A percentile compares a stretch with the other conserved stretches of the same genome.
Evolutionary conservation across 2,329 filamentous ascomycete species (phyloP).

Genomic region (Penicillium thymicola): DNA sequence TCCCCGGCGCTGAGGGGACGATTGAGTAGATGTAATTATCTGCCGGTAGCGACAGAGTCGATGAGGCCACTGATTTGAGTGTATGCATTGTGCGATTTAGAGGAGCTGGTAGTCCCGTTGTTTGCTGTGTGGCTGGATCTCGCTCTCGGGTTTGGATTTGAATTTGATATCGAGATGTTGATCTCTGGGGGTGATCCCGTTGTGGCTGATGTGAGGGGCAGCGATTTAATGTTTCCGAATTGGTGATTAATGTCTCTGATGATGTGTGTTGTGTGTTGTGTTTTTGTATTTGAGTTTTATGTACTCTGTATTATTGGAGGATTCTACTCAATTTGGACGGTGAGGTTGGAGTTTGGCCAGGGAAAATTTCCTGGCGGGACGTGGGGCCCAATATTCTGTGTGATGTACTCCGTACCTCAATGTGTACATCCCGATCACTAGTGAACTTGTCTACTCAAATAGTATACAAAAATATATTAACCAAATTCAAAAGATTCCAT

Average conservation of each 20-base stretch:
- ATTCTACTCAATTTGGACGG: neutral
- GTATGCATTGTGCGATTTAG: conserved; percentile 30
- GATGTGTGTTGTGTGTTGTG: too few species aligned
- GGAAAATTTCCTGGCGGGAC: neutral
- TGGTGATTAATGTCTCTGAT: neutral
- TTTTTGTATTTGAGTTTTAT: neutral
- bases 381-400: neutral
- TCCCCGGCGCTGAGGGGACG: conserved; percentile 26
- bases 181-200: neutral
- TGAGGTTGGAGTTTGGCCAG: neutral
- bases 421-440: neutral
- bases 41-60: conserved; percentile 38
- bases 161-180: neutral
- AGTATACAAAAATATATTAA: neutral
- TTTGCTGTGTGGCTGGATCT: neutral
- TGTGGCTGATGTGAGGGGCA: conserved; percentile 7
- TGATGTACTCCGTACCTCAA: neutral
- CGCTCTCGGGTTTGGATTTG: neutral
- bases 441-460: neutral
- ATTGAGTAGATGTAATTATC: conserved; percentile 46
- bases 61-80: conserved; percentile 32
- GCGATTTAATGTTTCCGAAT: neutral
- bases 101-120: neutral
- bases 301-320: neutral
- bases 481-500: neutral